phyloP scores from a whole-genome alignment of 257 asterid genomes.

The Eucommia ulmoides region DNA sequence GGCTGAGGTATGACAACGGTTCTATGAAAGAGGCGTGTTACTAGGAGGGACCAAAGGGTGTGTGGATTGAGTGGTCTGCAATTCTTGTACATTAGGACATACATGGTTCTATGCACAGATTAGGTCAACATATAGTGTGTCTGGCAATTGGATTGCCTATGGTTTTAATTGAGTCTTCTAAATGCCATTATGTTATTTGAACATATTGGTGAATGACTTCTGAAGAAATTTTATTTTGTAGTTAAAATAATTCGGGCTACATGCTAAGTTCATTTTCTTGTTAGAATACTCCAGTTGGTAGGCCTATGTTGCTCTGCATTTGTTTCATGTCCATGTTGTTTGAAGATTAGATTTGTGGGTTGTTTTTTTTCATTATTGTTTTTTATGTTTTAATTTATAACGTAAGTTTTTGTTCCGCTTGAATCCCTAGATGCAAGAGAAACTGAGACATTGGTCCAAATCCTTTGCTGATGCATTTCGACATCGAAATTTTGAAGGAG shows the following conservation, averaged over 20 bases:
- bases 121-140: neutral
- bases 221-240: neutral
- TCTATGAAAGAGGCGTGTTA: no score
- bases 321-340: neutral
- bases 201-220: neutral
- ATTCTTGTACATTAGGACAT: neutral
- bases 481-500: slow-evolving; percentile 40
- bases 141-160: no score
- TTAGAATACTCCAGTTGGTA: neutral
- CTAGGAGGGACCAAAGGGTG: no score
- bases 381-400: no score
- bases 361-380: no score
- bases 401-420: no score
- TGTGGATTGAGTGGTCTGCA: no score
- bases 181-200: no score
- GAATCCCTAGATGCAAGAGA: slow-evolving; percentile 61
- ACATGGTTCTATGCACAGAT: neutral
- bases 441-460: slow-evolving; percentile 40
- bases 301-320: neutral
- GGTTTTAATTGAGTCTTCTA: no score
- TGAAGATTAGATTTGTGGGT: no score
- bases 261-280: neutral
- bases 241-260: neutral
- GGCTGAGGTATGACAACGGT: slow-evolving; percentile 39
- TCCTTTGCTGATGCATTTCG: slow-evolving; percentile 52